These are phyloP conservation scores for Ascochyta fabae DNA, from an alignment of 2,329 filamentous ascomycete genomes.

Conservation along the genomic window DNA sequence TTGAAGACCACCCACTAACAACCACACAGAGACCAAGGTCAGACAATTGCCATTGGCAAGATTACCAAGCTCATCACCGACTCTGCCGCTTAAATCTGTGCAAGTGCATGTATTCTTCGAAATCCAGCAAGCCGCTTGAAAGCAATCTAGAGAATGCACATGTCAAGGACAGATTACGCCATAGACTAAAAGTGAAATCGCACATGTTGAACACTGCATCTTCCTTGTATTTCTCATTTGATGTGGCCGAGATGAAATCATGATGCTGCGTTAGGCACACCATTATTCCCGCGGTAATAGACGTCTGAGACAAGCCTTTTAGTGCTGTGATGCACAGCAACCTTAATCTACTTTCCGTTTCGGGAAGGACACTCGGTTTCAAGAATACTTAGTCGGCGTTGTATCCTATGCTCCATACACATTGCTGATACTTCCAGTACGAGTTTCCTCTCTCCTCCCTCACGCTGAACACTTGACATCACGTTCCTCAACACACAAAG, in stretches of 20 bases:
- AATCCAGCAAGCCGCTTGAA: background rate
- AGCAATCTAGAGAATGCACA: constrained; percentile 1
- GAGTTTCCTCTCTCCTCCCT: no score
- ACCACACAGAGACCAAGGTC: constrained; percentile 66
- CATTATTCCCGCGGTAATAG: constrained; percentile 7
- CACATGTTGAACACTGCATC: background rate
- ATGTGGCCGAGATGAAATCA: background rate
- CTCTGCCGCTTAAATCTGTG: constrained; percentile 19
- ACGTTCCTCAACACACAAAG: no score
- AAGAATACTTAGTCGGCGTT: no score
- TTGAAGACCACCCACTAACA: constrained; percentile 32
- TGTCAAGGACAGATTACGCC: background rate
- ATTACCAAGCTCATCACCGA: constrained; percentile 82
- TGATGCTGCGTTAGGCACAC: background rate
- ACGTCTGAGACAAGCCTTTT: constrained; percentile 42
- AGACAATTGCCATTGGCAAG: constrained; percentile 99
- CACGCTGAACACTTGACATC: no score
- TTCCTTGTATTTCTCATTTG: background rate
- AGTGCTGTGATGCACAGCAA: constrained; percentile 40
- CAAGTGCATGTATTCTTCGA: background rate
- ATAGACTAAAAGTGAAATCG: constrained; percentile 15
- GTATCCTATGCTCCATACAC: no score
- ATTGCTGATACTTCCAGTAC: no score
- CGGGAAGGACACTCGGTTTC: background rate
- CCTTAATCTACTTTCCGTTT: constrained; percentile 34